Evolutionary conservation across 2,329 filamentous ascomycete species (phyloP).

Genomic region (Macroventuria anomochaeta): DNA sequence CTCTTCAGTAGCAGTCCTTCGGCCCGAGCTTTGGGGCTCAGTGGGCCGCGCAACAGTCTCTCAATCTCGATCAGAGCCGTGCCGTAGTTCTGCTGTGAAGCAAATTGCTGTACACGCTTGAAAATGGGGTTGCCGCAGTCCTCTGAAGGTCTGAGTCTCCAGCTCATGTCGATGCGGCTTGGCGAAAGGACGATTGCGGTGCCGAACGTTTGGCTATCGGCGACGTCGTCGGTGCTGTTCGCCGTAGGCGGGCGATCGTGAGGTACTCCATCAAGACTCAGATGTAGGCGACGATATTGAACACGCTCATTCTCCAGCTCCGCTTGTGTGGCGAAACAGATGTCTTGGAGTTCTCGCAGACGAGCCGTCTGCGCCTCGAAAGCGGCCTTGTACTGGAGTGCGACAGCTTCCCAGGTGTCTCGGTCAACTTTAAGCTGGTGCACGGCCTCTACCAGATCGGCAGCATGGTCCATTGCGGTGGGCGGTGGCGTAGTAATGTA

Average conservation of each 20-base stretch:
- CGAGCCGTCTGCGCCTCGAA: conserved; percentile 35
- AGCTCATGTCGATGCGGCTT: conserved; percentile 2
- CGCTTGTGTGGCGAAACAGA: conserved; percentile 42
- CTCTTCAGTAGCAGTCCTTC: conserved; percentile 43
- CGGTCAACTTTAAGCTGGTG: conserved; percentile 37
- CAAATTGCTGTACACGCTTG: conserved; percentile 26
- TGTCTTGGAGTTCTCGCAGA: conserved; percentile 34
- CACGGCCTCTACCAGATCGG: conserved; percentile 25
- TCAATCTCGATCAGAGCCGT: conserved; percentile 35
- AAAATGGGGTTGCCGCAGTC: conserved; percentile 25
- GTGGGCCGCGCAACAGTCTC: conserved; percentile 32
- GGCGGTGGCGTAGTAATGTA: conserved; percentile 28
- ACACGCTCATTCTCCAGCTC: conserved; percentile 42
- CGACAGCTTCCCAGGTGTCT: conserved; percentile 40
- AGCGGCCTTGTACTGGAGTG: conserved; percentile 35
- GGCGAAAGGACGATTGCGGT: conserved; percentile 23
- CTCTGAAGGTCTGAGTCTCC: conserved; percentile 5
- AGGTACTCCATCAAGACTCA: conserved; percentile 4
- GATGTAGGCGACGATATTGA: conserved; percentile 22
- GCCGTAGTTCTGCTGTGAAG: conserved; percentile 28
- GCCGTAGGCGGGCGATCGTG: not conserved
- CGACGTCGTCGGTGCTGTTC: conserved; percentile 7
- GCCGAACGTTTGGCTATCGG: conserved; percentile 11
- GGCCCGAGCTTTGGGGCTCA: conserved; percentile 32
- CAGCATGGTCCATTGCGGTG: conserved; percentile 11